Conservation (phyloP, 2,329 filamentous ascomycete genomes). For the Colletotrichum tropicicola region DNA sequence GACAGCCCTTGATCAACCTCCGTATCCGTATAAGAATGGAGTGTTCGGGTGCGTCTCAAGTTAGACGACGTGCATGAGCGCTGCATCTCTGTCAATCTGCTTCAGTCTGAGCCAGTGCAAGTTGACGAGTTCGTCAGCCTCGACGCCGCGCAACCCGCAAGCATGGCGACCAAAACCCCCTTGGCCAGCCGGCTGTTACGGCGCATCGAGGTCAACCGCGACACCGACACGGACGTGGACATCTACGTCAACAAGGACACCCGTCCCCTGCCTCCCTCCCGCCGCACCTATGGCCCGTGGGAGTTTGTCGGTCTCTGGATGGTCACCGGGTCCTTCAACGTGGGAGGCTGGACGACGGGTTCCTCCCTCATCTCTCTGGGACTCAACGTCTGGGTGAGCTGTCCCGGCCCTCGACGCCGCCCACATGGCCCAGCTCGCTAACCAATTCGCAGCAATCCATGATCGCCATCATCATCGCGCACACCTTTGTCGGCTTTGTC, state of each 20-base stretch:
- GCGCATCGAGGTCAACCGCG: constrained; percentile 32
- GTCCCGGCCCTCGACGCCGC: not conserved
- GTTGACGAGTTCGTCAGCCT: no score
- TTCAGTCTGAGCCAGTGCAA: no score
- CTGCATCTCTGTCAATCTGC: no score
- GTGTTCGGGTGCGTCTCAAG: no score
- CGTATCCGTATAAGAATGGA: no score
- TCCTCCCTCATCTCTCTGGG: constrained; percentile 34
- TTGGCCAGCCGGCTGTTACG: constrained; percentile 12
- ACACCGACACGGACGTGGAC: constrained; percentile 31
- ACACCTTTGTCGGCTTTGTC: constrained; percentile 30
- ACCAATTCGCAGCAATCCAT: constrained; percentile 23
- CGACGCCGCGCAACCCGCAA: not conserved
- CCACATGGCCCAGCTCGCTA: not conserved
- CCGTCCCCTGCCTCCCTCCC: constrained; percentile 36
- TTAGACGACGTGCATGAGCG: no score
- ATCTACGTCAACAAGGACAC: constrained; percentile 38
- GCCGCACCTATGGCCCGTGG: constrained; percentile 39
- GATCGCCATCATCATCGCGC: constrained; percentile 30
- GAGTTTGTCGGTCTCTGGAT: constrained; percentile 40
- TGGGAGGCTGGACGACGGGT: constrained; percentile 39
- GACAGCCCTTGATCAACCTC: no score
- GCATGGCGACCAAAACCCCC: not conserved
- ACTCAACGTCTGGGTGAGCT: constrained; percentile 31
- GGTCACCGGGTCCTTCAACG: constrained; percentile 40